Base-by-base conservation (phyloP, 768 basidiomycete genomes). In the Tylopilus vinaceipallidus region DNA sequence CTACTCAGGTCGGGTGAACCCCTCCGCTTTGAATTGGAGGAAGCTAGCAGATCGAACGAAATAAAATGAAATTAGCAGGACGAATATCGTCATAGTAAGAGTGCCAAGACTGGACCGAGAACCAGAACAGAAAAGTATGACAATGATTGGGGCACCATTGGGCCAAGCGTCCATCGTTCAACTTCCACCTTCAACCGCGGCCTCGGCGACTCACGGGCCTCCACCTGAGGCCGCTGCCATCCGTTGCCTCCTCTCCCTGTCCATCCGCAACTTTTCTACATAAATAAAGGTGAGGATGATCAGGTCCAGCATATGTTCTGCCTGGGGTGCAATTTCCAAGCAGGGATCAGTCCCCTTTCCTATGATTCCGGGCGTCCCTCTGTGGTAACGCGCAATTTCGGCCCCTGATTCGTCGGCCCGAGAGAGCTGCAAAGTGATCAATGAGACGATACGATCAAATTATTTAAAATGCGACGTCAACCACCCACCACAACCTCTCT, bases 281-380 rank as follows among this genome's bases (percentile, higher is more conserved):
- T 62, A 67, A 30, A 67, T 58, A 27, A 67, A 67, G 7, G 62
- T 67, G 14, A 66, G 53, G 22, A 68, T 17, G 29, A 67, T 7
- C n/a, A 58, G 42, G 23, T 67, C 57, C 19, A 64, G 11, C 52
- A 67, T 68, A 26, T 50, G 52, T 24, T 59, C 60, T 23, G 47
- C 58, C n/a, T 54, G 41, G 1, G 60, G 55, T 37, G 52, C 37
- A 4, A 67, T 54, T 16, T 66, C 64, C 30, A 67, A 42, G 47
- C 0, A 52, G 5, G 62, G 55, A 11, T 50, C 46, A n/a, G 44
- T 46, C n/a, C 53, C 52, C 38, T 45, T 54, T n/a, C 64, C 60
- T 10, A 62, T 56, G 10, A 68, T 59, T 13, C 66, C 62, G 7
- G 60, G 49, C 10, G 53, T 66, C 4, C 44, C 52, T 40, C 62